Conservation (phyloP, 352 stramenopile genomes). For the Pythium sukuiense region DNA sequence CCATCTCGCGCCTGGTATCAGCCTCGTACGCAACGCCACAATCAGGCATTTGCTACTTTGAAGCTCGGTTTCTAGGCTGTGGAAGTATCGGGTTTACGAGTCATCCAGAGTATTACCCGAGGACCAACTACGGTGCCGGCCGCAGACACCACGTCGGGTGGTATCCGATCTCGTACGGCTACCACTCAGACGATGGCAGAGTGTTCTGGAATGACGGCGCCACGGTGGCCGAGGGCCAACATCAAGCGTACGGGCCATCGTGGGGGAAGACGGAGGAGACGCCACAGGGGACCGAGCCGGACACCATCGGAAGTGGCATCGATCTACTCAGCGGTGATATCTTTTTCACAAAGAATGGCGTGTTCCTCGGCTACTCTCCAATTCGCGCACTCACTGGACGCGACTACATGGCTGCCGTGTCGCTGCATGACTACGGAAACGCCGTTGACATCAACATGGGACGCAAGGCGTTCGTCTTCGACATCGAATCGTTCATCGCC, state of each 20-base stretch:
- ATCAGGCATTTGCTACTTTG: slow-evolving; percentile 33
- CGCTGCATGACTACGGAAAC: slow-evolving; percentile 35
- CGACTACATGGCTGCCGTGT: slow-evolving; percentile 31
- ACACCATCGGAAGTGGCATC: slow-evolving; percentile 34
- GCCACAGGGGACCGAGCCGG: neutral
- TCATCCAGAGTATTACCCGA: slow-evolving; percentile 2
- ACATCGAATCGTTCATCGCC: slow-evolving; percentile 28
- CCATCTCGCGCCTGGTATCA: neutral
- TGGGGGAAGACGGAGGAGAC: slow-evolving; percentile 19
- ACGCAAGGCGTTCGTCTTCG: slow-evolving; percentile 34
- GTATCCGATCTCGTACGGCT: slow-evolving; percentile 39
- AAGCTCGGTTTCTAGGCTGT: slow-evolving; percentile 27
- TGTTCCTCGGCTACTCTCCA: slow-evolving; percentile 25
- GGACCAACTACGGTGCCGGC: slow-evolving; percentile 32
- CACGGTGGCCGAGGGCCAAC: slow-evolving; percentile 11
- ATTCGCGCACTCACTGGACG: slow-evolving; percentile 5
- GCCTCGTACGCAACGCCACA: neutral
- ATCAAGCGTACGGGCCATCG: slow-evolving; percentile 18
- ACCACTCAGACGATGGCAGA: slow-evolving; percentile 35
- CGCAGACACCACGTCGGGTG: slow-evolving; percentile 38
- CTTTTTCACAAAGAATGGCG: slow-evolving; percentile 41
- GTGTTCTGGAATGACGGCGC: slow-evolving; percentile 36
- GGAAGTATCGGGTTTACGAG: slow-evolving; percentile 35
- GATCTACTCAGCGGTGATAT: slow-evolving; percentile 18
- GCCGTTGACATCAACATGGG: slow-evolving; percentile 37